These are phyloP conservation scores for Monosporascus sp. DNA, from an alignment of 2,329 filamentous ascomycete genomes.

Conservation along the genomic window DNA sequence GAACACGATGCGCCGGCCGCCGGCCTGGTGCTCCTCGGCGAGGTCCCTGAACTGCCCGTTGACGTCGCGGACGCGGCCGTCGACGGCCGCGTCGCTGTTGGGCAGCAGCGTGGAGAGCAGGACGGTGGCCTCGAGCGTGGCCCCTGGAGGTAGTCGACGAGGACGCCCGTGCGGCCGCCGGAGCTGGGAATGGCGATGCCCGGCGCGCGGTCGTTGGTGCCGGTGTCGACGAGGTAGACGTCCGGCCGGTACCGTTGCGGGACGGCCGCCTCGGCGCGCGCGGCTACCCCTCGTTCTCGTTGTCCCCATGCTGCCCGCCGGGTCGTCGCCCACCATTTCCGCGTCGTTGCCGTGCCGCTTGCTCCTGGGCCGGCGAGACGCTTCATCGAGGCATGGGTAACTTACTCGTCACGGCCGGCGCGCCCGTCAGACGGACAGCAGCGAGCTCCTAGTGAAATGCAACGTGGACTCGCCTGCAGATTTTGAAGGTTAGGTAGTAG, in stretches of 20 bases:
- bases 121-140: constrained; percentile 26
- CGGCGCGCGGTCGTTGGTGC: constrained; percentile 35
- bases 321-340: constrained; percentile 33
- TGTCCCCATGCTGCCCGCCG: constrained; percentile 31
- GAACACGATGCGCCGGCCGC: constrained; percentile 22
- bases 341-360: constrained; percentile 23
- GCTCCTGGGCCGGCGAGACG: neutral
- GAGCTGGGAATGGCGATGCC: constrained; percentile 24
- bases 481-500: no score
- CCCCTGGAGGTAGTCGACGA: constrained; percentile 27
- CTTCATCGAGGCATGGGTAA: neutral
- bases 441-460: neutral
- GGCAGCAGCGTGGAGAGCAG: constrained; percentile 29
- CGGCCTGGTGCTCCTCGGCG: constrained; percentile 12
- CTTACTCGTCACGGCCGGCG: neutral
- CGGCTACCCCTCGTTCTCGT: constrained; percentile 32
- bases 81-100: constrained; percentile 16
- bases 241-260: constrained; percentile 27
- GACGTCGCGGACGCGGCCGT: constrained; percentile 19
- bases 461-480: neutral
- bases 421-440: neutral
- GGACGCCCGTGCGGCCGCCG: constrained; percentile 19
- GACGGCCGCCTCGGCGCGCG: constrained; percentile 24
- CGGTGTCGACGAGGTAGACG: constrained; percentile 32
- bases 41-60: constrained; percentile 25